phyloP scores from a whole-genome alignment of 441 rosid genomes.

The Erodium trifolium region DNA sequence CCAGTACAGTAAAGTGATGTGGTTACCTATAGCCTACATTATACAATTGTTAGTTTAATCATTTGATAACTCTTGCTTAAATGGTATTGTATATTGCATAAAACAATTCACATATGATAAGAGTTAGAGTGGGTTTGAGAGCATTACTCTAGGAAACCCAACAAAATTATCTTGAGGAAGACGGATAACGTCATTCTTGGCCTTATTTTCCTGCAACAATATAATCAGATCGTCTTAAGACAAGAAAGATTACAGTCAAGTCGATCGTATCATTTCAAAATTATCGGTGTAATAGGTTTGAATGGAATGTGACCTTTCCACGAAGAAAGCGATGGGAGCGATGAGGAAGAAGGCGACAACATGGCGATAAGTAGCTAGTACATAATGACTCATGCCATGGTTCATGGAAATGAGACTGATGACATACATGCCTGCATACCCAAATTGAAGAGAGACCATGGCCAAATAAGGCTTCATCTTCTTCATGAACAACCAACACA shows the following conservation, averaged over 20 bases:
- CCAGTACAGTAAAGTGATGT: no score
- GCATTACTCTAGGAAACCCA: constrained; percentile 22
- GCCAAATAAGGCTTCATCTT: constrained; percentile 17
- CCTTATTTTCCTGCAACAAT: constrained; percentile 19
- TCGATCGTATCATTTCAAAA: no score
- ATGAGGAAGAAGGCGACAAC: constrained; percentile 17
- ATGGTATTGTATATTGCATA: no score
- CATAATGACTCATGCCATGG: constrained; percentile 21
- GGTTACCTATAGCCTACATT: no score
- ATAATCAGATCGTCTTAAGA: not conserved
- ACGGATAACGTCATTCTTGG: not conserved
- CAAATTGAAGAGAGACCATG: constrained; percentile 15
- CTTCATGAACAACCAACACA: not conserved
- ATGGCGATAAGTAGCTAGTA: constrained; percentile 19
- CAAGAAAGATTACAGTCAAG: not conserved
- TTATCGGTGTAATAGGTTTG: not conserved
- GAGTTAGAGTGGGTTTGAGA: not conserved
- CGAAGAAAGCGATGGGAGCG: constrained; percentile 19
- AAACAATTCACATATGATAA: not conserved
- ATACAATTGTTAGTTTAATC: no score
- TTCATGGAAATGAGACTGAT: constrained; percentile 14
- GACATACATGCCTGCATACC: constrained; percentile 18
- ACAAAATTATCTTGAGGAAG: constrained; percentile 16
- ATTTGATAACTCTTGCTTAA: no score
- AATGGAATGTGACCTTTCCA: constrained; percentile 13